A percentile compares a stretch with the other conserved stretches of the same genome.
Evolutionary conservation across 106 monocot species (phyloP).

Genomic region (Posidonia australis): DNA sequence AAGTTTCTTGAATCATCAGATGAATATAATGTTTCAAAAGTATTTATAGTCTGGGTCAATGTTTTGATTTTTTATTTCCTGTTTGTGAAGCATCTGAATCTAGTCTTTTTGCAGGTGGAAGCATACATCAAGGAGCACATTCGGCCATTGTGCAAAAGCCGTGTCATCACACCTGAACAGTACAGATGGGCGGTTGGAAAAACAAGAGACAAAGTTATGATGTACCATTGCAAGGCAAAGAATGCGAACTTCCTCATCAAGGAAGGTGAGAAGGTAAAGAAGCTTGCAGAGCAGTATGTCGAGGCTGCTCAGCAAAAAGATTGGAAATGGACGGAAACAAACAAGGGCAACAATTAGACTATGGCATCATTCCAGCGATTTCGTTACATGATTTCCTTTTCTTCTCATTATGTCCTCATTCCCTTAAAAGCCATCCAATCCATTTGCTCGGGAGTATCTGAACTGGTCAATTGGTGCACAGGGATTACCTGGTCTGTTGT

Average conservation of each 20-base stretch:
- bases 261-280: constrained; percentile 88
- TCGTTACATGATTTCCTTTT: neutral
- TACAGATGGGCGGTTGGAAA: constrained; percentile 77
- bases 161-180: constrained; percentile 66
- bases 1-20: no score
- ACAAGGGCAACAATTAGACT: neutral
- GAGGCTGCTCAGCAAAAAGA: constrained; percentile 59
- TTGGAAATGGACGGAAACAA: constrained; percentile 3
- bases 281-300: constrained; percentile 71
- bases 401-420: neutral
- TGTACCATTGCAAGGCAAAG: constrained; percentile 59
- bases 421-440: neutral
- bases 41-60: no score
- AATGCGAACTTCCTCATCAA: constrained; percentile 88
- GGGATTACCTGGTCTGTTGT: no score
- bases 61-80: neutral
- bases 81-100: neutral
- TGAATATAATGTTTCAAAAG: no score
- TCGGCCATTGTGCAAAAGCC: constrained; percentile 85
- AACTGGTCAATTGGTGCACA: no score
- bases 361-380: neutral
- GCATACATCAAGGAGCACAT: constrained; percentile 85
- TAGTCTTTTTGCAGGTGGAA: constrained; percentile 49
- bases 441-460: no score
- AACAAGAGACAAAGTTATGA: constrained; percentile 79